Evolutionary conservation across 208 protist genomes (phyloP).

Genomic region (Wallacemonas sp.): DNA sequence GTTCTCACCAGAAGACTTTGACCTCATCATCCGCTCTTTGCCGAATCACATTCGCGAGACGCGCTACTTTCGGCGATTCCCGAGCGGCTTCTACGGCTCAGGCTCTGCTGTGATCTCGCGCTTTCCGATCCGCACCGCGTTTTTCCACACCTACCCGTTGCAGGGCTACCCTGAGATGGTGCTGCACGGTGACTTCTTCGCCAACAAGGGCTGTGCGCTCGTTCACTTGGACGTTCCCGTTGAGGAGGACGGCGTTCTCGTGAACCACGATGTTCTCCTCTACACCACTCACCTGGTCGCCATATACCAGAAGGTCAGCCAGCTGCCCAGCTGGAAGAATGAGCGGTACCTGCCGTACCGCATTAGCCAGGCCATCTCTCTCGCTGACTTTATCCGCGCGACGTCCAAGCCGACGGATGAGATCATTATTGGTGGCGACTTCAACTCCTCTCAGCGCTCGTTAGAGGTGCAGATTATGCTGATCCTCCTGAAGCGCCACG

Average conservation of each 20-base stretch:
- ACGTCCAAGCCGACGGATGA: constrained; percentile 69
- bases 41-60: constrained; percentile 40
- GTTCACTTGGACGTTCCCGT: constrained; percentile 67
- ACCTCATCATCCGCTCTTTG: constrained; percentile 46
- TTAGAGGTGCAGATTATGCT: constrained; percentile 83
- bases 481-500: constrained; percentile 62
- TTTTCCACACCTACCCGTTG: constrained; percentile 81
- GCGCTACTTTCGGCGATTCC: constrained; percentile 76
- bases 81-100: constrained; percentile 84
- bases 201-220: constrained; percentile 83
- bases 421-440: constrained; percentile 86
- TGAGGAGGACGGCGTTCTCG: constrained; percentile 16
- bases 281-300: constrained; percentile 88
- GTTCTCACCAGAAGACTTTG: constrained; percentile 76
- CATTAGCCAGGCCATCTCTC: constrained; percentile 74
- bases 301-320: constrained; percentile 66
- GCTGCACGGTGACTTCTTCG: constrained; percentile 88
- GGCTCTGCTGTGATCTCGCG: constrained; percentile 84
- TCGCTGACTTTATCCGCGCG: constrained; percentile 72
- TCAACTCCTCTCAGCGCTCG: constrained; percentile 80
- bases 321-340: constrained; percentile 53
- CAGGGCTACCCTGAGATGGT: constrained; percentile 86
- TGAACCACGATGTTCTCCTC: constrained; percentile 51
- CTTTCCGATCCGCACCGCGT: constrained; percentile 69
- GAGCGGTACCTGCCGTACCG: constrained; percentile 84